These are phyloP conservation scores for Takashimella tepidaria DNA, from an alignment of 1,284 basidiomycete species.

Conservation along the genomic window DNA sequence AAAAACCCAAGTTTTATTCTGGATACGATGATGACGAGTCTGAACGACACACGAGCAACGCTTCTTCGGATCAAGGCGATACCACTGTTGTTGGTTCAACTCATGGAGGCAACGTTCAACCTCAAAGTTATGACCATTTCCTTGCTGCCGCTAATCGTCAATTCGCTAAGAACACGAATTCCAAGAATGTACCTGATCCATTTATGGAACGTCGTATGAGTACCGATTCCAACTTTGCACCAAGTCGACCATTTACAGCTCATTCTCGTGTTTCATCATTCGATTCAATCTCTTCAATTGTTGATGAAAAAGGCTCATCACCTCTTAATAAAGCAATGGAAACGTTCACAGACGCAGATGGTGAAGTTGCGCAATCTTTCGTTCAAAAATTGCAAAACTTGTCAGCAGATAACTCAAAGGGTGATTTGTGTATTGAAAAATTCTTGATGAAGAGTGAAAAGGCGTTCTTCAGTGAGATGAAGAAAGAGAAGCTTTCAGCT, in stretches of 20 bases:
- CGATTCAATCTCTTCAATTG: constrained; percentile 80
- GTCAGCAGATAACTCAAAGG: constrained; percentile 78
- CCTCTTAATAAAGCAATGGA: constrained; percentile 87
- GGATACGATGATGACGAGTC: constrained; percentile 56
- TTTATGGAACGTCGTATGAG: constrained; percentile 59
- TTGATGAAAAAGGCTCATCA: constrained; percentile 75
- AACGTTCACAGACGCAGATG: constrained; percentile 88
- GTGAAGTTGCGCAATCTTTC: constrained; percentile 81
- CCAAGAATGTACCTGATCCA: constrained; percentile 64
- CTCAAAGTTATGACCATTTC: constrained; percentile 65
- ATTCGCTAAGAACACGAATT: constrained; percentile 69
- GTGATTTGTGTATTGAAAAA: constrained; percentile 84
- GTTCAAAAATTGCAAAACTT: constrained; percentile 75
- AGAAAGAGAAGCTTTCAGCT: constrained; percentile 63
- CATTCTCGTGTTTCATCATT: constrained; percentile 74
- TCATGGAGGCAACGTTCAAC: constrained; percentile 32
- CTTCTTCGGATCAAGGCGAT: constrained; percentile 43
- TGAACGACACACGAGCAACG: constrained; percentile 41
- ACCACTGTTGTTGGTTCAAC: constrained; percentile 27
- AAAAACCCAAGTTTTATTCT: constrained; percentile 51
- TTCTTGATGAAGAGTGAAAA: constrained; percentile 85
- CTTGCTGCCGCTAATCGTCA: constrained; percentile 74
- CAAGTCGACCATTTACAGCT: constrained; percentile 67
- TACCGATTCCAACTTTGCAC: constrained; percentile 46
- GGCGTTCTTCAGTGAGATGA: constrained; percentile 81